These are phyloP conservation scores for Fusarium begoniae DNA, from an alignment of 2,329 filamentous ascomycete genomes.

Conservation along the genomic window DNA sequence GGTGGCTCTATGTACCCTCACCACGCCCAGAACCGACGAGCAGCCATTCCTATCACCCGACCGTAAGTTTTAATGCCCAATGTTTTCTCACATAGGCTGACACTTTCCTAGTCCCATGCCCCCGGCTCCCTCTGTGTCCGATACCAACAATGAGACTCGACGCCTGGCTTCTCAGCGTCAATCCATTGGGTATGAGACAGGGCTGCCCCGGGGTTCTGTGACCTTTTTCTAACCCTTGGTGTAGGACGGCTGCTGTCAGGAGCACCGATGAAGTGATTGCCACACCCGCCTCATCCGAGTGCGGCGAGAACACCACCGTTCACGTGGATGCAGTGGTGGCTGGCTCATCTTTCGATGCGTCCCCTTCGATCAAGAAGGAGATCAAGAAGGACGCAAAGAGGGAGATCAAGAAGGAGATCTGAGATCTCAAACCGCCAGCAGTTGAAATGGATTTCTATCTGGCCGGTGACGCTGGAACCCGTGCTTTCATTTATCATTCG, in stretches of 20 bases:
- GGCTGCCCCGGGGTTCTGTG: constrained; percentile 37
- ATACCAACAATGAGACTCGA: constrained; percentile 34
- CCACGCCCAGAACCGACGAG: constrained; percentile 50
- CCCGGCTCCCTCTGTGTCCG: constrained; percentile 5
- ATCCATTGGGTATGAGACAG: constrained; percentile 49
- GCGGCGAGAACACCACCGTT: constrained; percentile 65
- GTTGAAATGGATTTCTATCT: not conserved
- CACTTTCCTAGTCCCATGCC: constrained; percentile 11
- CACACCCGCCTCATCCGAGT: constrained; percentile 57
- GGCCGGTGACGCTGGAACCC: not conserved
- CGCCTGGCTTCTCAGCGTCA: constrained; percentile 47
- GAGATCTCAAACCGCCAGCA: not conserved
- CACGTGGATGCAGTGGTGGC: constrained; percentile 59
- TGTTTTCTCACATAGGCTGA: not conserved
- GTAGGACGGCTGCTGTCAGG: constrained; percentile 52
- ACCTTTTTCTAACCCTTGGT: constrained; percentile 47
- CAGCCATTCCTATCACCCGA: constrained; percentile 40
- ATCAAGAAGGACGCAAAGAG: constrained; percentile 50
- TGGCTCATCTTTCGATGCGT: constrained; percentile 56
- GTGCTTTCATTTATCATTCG: constrained; percentile 12
- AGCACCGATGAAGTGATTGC: constrained; percentile 52
- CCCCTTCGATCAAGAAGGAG: constrained; percentile 58
- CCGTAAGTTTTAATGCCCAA: constrained; percentile 40
- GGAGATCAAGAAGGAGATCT: constrained; percentile 44
- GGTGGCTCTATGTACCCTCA: constrained; percentile 51